Evolutionary conservation across 1,139 yeast genomes (phyloP), one percentile per base, ranked within the genome.

Genomic region (Yamadazyma buinensis): DNA sequence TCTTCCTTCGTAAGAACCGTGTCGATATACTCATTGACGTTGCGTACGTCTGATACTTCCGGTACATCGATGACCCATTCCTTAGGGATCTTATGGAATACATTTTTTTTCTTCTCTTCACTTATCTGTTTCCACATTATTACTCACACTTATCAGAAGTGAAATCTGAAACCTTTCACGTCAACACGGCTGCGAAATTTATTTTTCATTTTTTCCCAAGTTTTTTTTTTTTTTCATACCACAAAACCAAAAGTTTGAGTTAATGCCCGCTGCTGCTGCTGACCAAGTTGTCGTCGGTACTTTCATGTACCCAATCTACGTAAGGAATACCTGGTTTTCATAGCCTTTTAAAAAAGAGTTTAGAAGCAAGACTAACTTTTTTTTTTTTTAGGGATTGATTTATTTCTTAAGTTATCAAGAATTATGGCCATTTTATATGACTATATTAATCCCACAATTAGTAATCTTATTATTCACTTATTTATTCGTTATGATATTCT

Each of bases 381-480:
- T n/a, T 17, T 17, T 5, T 23, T 28, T 17, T 6, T 14, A 57
- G 72, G 80, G 82, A 18, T 44, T 73, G 12, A 43, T 51, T 11
- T 77, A 77, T 48, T 73, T 75, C 40, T 23, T 57, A 12, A 41
- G 47, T 8, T 68, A 71, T 40, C 72, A 75, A 1, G 60, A 64
- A 2, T 48, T 77, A 31, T 77, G 83, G 83, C 71, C 75, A 1
- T 61, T 72, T 35, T 64, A 75, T 43, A 29, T 71, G 15, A 54
- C 72, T 1, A 61, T 77, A 0, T 40, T 77, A 17, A 39, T 77
- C 2, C 85, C 86, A 0, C 75, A 77, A 37, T 32, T 78, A 4
- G 23, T 72, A 0, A 56, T 80, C 2, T 60, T 75, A 2, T 36
- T 60, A 11, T 35, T 59, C 5, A 67, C 79, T 0, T 75, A 76